phyloP scores from a whole-genome alignment of 2,329 filamentous ascomycete species.

The Ophiocordyceps robertsii region DNA sequence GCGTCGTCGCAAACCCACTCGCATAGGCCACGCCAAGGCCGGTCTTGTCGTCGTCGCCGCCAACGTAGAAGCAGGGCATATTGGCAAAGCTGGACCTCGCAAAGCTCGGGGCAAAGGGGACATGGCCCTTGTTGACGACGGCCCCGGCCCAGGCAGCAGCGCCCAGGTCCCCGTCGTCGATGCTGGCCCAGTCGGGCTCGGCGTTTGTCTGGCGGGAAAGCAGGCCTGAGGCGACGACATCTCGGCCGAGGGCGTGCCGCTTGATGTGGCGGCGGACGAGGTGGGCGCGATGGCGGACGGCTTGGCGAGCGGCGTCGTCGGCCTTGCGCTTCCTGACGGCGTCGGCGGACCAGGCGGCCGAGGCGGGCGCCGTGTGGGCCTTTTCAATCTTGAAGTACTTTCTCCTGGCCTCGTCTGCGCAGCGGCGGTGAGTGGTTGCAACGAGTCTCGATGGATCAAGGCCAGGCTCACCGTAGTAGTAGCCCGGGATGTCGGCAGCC shows the following conservation, averaged over 20 bases:
- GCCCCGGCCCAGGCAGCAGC: constrained; percentile 25
- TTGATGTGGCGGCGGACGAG: constrained; percentile 23
- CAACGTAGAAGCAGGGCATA: constrained; percentile 26
- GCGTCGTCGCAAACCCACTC: constrained; percentile 20
- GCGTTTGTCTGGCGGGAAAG: constrained; percentile 13
- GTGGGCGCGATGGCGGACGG: constrained; percentile 12
- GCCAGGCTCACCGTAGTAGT: constrained; percentile 34
- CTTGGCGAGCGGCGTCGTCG: constrained; percentile 22
- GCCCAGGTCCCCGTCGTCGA: constrained; percentile 12
- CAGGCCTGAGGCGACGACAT: constrained; percentile 17
- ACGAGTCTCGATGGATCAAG: neutral
- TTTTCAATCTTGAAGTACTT: constrained; percentile 58
- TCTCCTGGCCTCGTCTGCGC: constrained; percentile 38
- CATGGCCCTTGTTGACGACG: constrained; percentile 23
- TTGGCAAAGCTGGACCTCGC: constrained; percentile 15
- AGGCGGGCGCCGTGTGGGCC: constrained; percentile 35
- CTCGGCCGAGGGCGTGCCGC: constrained; percentile 19
- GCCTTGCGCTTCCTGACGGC: constrained; percentile 42
- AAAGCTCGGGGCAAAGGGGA: constrained; percentile 20
- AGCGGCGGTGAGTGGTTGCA: neutral
- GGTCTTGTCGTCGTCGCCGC: constrained; percentile 21
- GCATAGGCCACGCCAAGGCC: constrained; percentile 29
- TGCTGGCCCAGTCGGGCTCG: constrained; percentile 6
- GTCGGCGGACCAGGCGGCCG: constrained; percentile 40
- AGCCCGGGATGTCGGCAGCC: constrained; percentile 33